Base-by-base conservation (phyloP, 179 eudicot species). In the Silene coronaria region DNA sequence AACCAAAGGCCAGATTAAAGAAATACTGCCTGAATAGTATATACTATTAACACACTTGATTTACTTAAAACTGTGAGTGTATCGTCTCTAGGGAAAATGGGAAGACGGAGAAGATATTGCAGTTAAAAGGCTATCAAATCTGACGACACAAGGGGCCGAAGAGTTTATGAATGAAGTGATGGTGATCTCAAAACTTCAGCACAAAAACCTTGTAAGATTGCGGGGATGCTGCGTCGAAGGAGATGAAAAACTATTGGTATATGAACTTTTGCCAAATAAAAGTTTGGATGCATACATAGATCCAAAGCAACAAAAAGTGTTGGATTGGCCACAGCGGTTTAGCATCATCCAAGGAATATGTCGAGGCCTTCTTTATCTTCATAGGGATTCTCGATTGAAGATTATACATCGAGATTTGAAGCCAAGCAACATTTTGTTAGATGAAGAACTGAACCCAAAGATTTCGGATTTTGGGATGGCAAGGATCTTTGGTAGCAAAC, bases 401-500 rank as follows among this genome's bases (percentile, higher is more conserved):
- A 83, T 88, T 23, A 84, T 86, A 66, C 90, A 86, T n/a, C 74
- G 91, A 61, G 89, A 88, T 76, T 73, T 88, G 26, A 88, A 88
- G 76, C 84, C 87, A 19, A 88, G 91, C 67, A 88, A 88, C 76
- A 81, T 88, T 62, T 67, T 88, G 70, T 78, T 88, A 21, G 91
- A 88, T 32, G 77, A 67, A 36, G 87, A 88, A 19, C 84, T 81
- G 78, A 80, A 80, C 63, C 88, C 86, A 5, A 88, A 88, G 72
- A 88, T 88, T 19, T 82, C 91, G n/a, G 91, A 88, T 73, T 88
- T 88, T 61, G 91, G 89, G 65, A 77, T 88, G 87, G 89, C 91
- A 34, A 82, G 86, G 62, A 84, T 86, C 23, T 88, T 86, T 2
- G 83, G 87, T 19, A 85, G 83, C 46, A 77, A 86, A 59, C 82